Evolutionary conservation across 306 rosid species (phyloP).

Genomic region (Lablab purpureus): DNA sequence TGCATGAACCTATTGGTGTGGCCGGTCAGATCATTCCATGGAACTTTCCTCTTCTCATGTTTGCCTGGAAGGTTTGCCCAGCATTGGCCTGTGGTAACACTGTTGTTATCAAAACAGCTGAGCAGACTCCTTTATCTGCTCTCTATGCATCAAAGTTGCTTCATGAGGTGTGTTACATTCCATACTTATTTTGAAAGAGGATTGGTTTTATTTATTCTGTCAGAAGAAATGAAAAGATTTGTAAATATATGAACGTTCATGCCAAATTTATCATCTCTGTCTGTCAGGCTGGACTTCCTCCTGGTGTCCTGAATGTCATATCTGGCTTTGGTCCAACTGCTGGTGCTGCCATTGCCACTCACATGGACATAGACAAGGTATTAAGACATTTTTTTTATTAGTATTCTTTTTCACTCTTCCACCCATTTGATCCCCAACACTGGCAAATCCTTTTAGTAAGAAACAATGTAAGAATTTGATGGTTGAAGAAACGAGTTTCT

Average conservation of each 20-base stretch:
- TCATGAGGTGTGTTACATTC: conserved; percentile 62
- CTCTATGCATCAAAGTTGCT: conserved; percentile 61
- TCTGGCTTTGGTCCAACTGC: conserved; percentile 91
- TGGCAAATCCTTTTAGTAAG: conserved; percentile 11
- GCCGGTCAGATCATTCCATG: conserved; percentile 34
- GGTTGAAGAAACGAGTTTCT: conserved; percentile 5
- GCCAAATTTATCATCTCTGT: conserved; percentile 31
- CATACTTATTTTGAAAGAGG: neutral
- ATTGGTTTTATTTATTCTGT: conserved; percentile 2
- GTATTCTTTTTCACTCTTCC: neutral
- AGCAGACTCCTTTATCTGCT: conserved; percentile 88
- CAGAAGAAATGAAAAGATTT: neutral
- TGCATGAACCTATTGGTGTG: conserved; percentile 27
- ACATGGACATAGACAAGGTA: conserved; percentile 87
- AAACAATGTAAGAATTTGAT: conserved; percentile 7
- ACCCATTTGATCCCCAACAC: neutral
- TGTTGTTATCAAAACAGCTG: conserved; percentile 78
- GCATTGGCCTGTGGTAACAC: conserved; percentile 56
- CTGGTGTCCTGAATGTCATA: conserved; percentile 72
- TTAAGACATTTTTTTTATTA: neutral
- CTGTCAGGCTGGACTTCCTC: conserved; percentile 82
- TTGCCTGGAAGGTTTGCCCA: conserved; percentile 32
- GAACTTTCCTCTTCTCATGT: conserved; percentile 33
- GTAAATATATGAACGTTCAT: neutral
- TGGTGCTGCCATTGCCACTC: conserved; percentile 83